Percentiles rank a stretch among this genome's conserved stretches.
These are phyloP conservation scores for Aspergillus fumigatiaffinis DNA, from an alignment of 2,329 filamentous ascomycete genomes.

Conservation along the genomic window DNA sequence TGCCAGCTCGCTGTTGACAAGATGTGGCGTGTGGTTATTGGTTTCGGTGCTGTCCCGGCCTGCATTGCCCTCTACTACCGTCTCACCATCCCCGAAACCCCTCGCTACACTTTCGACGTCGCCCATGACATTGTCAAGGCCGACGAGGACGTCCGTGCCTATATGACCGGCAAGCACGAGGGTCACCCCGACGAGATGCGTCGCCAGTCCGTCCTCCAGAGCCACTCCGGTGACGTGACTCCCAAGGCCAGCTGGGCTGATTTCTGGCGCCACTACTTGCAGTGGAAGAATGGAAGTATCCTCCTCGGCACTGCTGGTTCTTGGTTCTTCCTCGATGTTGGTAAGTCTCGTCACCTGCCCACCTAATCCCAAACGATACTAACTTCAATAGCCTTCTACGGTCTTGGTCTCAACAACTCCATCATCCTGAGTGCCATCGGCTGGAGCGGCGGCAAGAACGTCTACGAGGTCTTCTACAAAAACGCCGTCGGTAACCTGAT, in stretches of 20 bases:
- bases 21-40: conserved; percentile 81
- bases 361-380: conserved; percentile 10
- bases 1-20: conserved; percentile 75
- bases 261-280: conserved; percentile 66
- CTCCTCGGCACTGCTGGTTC: conserved; percentile 76
- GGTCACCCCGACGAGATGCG: conserved; percentile 64
- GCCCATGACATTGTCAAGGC: conserved; percentile 71
- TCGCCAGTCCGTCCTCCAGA: conserved; percentile 56
- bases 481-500: conserved; percentile 76
- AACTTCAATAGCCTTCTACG: conserved; percentile 53
- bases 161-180: conserved; percentile 62
- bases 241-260: conserved; percentile 70
- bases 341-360: conserved; percentile 19
- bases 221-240: conserved; percentile 54
- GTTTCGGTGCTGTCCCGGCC: conserved; percentile 74
- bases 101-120: conserved; percentile 83
- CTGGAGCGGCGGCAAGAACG: conserved; percentile 59
- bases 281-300: conserved; percentile 68
- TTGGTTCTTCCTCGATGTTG: conserved; percentile 75
- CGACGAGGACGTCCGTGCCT: conserved; percentile 68
- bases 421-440: conserved; percentile 69
- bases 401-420: conserved; percentile 71
- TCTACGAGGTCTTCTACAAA: conserved; percentile 69
- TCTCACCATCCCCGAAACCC: conserved; percentile 82
- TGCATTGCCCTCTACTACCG: conserved; percentile 82